Evolutionary conservation across 441 rosid genomes (phyloP), one percentile per base, ranked within the genome.

Genomic region (Flueggea neowawraea): DNA sequence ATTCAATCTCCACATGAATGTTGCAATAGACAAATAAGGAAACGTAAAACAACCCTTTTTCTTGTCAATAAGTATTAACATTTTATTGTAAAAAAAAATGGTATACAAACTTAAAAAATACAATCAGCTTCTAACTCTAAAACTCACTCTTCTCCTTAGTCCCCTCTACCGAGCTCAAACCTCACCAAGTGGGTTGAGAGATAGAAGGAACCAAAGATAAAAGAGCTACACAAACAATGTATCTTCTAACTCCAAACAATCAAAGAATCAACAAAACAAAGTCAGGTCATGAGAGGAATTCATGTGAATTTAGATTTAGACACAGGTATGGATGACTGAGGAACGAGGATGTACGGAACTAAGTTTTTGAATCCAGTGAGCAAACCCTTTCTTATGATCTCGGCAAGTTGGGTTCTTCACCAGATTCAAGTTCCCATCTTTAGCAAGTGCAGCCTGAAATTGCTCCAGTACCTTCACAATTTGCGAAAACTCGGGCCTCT

Each of bases 401-500:
- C 75, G 84, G 79, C 78, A 81, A 57, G 67, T 71, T 32, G 68
- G 75, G 68, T 63, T 77, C 13, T 61, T 70, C 13, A 56, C 78
- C 64, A 86, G 77, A 69, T 75, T 85, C 67, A 95, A 65, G 45
- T 79, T 83, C 51, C 98, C 99, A 16, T 91, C 85, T 22, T 53
- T 63, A 11, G 84, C 84, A 47, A 84, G 78, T 0, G 96, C 1
- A 22, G 77, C 68, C 52, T 70, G 69, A 45, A 91, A 91, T 69
- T 89, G 88, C 80, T 95, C 96, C 65, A 95, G 76, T 28, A 88
- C 88, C 78, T 84, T 88, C 60, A 95, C 95, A 14, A 95, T 73
- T 75, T 95, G 97, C 86, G 91, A 80, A 78, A 91, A 95, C 72
- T 95, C 99, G 0, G 97, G 99, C 80, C 99, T 84, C 75, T 86